These are phyloP conservation scores for Withania somnifera DNA, from an alignment of 305 asterid genomes.

Conservation along the genomic window DNA sequence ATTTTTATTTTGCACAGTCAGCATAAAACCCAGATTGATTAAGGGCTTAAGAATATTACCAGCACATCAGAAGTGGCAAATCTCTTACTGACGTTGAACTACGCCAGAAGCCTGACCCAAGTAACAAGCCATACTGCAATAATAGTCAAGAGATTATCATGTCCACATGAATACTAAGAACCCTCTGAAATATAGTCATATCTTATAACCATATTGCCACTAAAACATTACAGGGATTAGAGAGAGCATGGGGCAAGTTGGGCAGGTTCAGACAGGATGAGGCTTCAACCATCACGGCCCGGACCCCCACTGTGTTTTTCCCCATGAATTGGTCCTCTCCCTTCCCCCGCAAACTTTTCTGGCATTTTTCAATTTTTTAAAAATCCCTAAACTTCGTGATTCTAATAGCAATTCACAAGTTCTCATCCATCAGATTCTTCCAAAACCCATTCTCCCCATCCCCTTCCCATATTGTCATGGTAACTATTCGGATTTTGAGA, in stretches of 20 bases:
- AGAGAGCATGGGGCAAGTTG: background rate
- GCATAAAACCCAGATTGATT: background rate
- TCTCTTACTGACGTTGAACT: constrained; percentile 77
- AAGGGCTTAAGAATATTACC: constrained; percentile 34
- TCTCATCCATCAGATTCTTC: background rate
- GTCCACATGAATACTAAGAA: background rate
- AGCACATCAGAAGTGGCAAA: constrained; percentile 97
- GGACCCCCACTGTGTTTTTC: background rate
- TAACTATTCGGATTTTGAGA: background rate
- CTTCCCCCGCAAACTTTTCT: background rate
- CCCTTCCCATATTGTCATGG: background rate
- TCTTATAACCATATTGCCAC: background rate
- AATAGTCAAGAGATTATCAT: constrained; percentile 10
- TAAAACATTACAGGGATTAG: background rate
- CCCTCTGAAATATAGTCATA: background rate
- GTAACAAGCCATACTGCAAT: constrained; percentile 94
- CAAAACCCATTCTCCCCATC: background rate
- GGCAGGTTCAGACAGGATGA: background rate
- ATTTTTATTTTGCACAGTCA: background rate
- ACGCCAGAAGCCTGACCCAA: constrained; percentile 81
- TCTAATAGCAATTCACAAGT: background rate
- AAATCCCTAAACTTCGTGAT: background rate
- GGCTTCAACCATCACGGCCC: background rate
- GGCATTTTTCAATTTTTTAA: background rate
- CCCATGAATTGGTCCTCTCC: background rate